Base-by-base conservation (phyloP, 345 rosid genomes). In the Bretschneidera sinensis region DNA sequence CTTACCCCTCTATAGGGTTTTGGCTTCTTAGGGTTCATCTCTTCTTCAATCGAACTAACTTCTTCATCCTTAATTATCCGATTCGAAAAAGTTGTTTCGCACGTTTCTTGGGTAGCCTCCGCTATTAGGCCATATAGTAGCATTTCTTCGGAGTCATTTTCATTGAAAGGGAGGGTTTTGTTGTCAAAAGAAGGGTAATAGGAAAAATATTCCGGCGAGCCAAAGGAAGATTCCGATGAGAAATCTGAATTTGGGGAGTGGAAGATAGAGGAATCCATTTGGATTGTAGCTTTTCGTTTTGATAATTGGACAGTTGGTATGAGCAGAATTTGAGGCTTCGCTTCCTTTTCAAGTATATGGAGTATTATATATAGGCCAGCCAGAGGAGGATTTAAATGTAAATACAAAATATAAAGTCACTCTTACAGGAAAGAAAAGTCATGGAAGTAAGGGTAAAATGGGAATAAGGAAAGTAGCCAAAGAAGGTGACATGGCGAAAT, bases 111-210 rank as follows among this genome's bases (percentile, higher is more conserved):
- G 2, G 62, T 67, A n/a, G 71, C 79, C 66, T 76, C 79, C 14
- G 80, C 68, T 18, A 89, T 80, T 17, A 92, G 62, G 0, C 85
- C 85, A 54, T 76, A 83, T 15, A 89, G 85, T 63, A 82, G 89
- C 98, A 92, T 92, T 76, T 92, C 98, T 20, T 87, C 91, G 0
- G 96, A 83, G 71, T 92, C 98, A 55, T 89, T 89, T 67, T 92
- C 98, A 69, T 92, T 79, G 79, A 92, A 92, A 17, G 98, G 97
- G 24, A 92, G 92, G 25, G 53, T 71, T 50, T 19, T 70, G 25
- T 74, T 55, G 60, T 58, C 56, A 20, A 77, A 45, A 31, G 79
- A 33, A 24, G 47, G 65, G 23, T 71, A 56, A n/a, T 70, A 59
- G 7, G 68, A 55, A 51, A 62, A 83, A 21, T 77, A 75, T 5